Percentiles rank a stretch among this genome's conserved stretches.
These are phyloP conservation scores for Gamarada debralockiae DNA, from an alignment of 495 filamentous ascomycete genomes.

Conservation along the genomic window DNA sequence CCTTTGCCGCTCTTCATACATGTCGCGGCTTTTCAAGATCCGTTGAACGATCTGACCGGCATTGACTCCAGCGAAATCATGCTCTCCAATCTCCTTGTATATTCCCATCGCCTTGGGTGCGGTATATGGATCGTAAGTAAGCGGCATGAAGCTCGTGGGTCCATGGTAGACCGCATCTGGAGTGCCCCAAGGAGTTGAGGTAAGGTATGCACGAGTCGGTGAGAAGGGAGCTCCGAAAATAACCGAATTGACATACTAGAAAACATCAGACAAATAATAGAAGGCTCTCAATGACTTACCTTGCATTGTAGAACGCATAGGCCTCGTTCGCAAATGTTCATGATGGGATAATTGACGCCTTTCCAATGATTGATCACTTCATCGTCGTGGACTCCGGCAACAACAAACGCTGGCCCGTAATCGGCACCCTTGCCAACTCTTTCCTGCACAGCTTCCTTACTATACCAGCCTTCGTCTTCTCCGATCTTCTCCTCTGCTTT, in stretches of 20 bases:
- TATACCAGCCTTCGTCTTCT: conserved; percentile 67
- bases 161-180: conserved; percentile 91
- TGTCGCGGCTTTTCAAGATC: conserved; percentile 76
- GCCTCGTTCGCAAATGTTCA: conserved; percentile 96
- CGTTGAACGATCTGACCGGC: conserved; percentile 86
- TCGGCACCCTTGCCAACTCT: conserved; percentile 62
- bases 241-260: conserved; percentile 79
- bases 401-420: conserved; percentile 77
- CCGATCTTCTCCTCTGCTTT: conserved; percentile 65
- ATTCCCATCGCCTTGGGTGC: conserved; percentile 76
- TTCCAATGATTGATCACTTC: conserved; percentile 93
- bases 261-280: background rate
- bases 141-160: conserved; percentile 84
- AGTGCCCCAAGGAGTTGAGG: conserved; percentile 66
- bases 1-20: conserved; percentile 88
- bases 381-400: conserved; percentile 92
- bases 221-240: conserved; percentile 87
- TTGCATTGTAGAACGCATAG: conserved; percentile 93
- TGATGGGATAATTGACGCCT: conserved; percentile 97
- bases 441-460: conserved; percentile 53
- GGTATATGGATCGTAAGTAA: conserved; percentile 81
- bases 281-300: conserved; percentile 43
- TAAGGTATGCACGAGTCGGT: conserved; percentile 71
- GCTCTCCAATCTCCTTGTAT: conserved; percentile 65
- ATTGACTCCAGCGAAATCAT: conserved; percentile 84